These are phyloP conservation scores for Lecanicillium sp. DNA, from an alignment of 2,329 filamentous ascomycete species.

Conservation along the genomic window DNA sequence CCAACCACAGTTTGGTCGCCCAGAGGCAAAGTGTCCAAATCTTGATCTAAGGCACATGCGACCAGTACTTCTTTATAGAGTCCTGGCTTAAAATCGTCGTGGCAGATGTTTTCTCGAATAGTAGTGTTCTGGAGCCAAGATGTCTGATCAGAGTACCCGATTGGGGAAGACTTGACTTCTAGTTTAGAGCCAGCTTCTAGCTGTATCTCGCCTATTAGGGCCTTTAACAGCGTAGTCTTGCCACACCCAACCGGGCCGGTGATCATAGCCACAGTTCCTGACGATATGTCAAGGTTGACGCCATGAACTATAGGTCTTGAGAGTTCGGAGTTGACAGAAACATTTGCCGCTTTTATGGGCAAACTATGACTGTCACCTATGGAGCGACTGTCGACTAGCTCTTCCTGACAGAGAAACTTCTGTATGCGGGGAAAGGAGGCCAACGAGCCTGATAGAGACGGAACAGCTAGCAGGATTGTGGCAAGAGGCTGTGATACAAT, in stretches of 20 bases:
- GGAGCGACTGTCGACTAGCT: background rate
- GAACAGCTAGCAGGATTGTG: background rate
- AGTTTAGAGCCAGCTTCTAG: background rate
- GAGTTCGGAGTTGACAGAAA: background rate
- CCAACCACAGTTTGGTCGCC: background rate
- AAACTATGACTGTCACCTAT: background rate
- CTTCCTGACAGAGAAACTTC: background rate
- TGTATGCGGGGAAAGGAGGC: background rate
- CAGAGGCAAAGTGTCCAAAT: background rate
- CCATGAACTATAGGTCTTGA: background rate
- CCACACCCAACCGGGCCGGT: slow-evolving; percentile 4
- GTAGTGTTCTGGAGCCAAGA: background rate
- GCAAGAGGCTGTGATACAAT: background rate
- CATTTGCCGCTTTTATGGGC: background rate
- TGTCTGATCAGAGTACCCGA: background rate
- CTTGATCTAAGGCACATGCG: background rate
- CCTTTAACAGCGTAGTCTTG: background rate
- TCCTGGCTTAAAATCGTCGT: background rate
- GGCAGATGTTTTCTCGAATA: background rate
- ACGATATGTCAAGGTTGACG: background rate
- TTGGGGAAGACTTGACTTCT: background rate
- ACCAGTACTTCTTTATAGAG: background rate
- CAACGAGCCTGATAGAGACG: too few relatives aligned
- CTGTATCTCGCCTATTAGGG: background rate
- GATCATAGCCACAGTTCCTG: background rate